Evolutionary conservation across 1,284 basidiomycete genomes (phyloP), one percentile per base, ranked within the genome.

Genomic region (Cutaneotrichosporon arboriforme): DNA sequence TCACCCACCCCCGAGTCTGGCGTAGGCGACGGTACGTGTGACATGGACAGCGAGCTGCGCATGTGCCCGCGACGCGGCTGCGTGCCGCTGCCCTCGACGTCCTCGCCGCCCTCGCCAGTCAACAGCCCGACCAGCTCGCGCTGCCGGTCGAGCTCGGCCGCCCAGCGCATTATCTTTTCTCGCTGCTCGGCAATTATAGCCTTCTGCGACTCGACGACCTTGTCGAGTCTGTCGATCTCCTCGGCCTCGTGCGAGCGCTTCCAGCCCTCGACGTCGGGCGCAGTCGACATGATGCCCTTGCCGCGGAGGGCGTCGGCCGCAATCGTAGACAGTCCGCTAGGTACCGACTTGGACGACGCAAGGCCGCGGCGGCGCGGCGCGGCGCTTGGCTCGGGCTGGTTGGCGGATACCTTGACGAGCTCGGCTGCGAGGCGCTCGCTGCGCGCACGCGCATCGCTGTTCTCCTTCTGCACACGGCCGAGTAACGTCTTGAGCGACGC

Each of bases 91-190:
- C 20, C 15, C 31, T 12, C 22, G 26, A 26, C 2, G 38, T 44
- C 7, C 17, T 12, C 15, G 33, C 22, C 12, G 14, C 39, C 38
- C n/a, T 41, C 35, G 15, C 37, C 38, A 4, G 70, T 69, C 22
- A 75, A 59, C 20, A 65, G 39, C 18, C 66, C 62, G 20, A 76
- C 69, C 15, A 71, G 54, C 43, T 69, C 66, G 20, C 66, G 64
- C 54, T 76, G 72, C 50, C 68, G 63, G 26, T 69, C 64, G 17
- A 74, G 69, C 40, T 73, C 65, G 63, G 63, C 62, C n/a, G 65
- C 59, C 72, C 72, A 76, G 36, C 62, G 55, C 45, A 62, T 58
- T 35, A 76, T 71, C 63, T 71, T 73, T 55, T 61, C 62, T 47
- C 67, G 57, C 57, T 74, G 67, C 46, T 73, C 70, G 12, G 67